phyloP scores from a whole-genome alignment of 2,329 filamentous ascomycete species.

The Curvularia sp. region DNA sequence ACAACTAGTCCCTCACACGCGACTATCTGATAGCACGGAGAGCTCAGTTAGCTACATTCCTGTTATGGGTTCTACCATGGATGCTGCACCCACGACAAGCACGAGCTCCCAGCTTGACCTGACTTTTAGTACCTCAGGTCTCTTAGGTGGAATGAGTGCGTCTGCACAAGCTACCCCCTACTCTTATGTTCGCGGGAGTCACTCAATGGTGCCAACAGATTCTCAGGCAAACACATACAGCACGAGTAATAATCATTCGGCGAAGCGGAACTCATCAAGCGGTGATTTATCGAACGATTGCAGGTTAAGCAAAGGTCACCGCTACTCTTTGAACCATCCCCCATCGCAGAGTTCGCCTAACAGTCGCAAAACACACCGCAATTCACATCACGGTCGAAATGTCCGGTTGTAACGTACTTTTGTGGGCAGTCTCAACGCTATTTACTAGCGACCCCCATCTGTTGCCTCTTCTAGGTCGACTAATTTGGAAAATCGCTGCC shows the following conservation, averaged over 20 bases:
- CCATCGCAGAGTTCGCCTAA: constrained; percentile 19
- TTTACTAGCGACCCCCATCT: not conserved
- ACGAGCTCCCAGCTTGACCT: constrained; percentile 25
- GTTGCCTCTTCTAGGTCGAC: not conserved
- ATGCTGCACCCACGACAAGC: constrained; percentile 16
- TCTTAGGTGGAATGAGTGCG: constrained; percentile 33
- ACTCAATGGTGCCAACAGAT: constrained; percentile 37
- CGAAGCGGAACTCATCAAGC: constrained; percentile 39
- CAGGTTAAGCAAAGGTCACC: constrained; percentile 52
- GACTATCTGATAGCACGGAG: constrained; percentile 20
- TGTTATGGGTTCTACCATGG: constrained; percentile 14
- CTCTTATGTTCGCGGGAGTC: constrained; percentile 33
- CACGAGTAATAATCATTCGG: constrained; percentile 47
- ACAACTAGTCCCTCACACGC: constrained; percentile 3
- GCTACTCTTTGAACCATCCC: constrained; percentile 45
- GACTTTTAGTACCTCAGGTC: constrained; percentile 35
- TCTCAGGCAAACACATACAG: constrained; percentile 51
- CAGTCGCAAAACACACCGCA: constrained; percentile 10
- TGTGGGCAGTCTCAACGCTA: constrained; percentile 26
- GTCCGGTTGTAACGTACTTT: constrained; percentile 21
- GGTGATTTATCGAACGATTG: constrained; percentile 34
- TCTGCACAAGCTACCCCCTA: constrained; percentile 31
- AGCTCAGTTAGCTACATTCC: constrained; percentile 21
- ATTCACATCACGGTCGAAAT: constrained; percentile 13
- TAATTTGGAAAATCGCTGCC: not conserved